Base-by-base conservation (phyloP, 495 filamentous ascomycete genomes). In the Lophiotrema nucula region DNA sequence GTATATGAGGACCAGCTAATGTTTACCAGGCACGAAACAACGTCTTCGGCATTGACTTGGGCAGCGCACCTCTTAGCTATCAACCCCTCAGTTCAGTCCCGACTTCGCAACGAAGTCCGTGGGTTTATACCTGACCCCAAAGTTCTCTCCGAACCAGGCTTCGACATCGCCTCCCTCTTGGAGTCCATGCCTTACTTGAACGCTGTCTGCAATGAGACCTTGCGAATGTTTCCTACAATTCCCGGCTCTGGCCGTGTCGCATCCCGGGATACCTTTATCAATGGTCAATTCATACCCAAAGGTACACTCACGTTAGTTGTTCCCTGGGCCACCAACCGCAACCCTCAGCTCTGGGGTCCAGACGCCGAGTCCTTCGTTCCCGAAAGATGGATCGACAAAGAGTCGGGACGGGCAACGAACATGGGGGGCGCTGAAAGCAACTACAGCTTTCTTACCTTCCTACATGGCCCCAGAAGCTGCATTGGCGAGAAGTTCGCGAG, bases 121-220 rank as follows among this genome's bases (percentile, higher is more conserved):
- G 43, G 67, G 1, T 61, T 63, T 1, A 74, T 80, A 27, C 74
- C 75, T 21, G 51, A 49, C 16, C 54, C 54, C 16, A 42, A 42
- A 22, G 21, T 47, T 0, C 28, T 60, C 11, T 24, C 22, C 2
- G 26, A 27, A 27, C 33, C 57, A 1, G 22, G 21, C 8, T 25
- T 48, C 10, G 62, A 67, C 41, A 51, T 67, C 33, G 68, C 72
- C 6, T 62, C 45, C 16, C 69, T 76, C 41, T 68, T 83, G 4
- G 80, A 83, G 53, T 71, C 70, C 6, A 70, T 82, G 4, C 78
- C 80, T 4, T 67, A 76, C 3, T 74, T 83, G 26, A 80, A 82
- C 62, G 80, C 74, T 18, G 71, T 82, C 27, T 79, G 77, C 63
- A 69, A 69, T 52, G 67, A 69, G 56, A 60, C 61, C 18, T 59